Evolutionary conservation across 2,329 filamentous ascomycete genomes (phyloP).

Genomic region (Xylaria sp.): DNA sequence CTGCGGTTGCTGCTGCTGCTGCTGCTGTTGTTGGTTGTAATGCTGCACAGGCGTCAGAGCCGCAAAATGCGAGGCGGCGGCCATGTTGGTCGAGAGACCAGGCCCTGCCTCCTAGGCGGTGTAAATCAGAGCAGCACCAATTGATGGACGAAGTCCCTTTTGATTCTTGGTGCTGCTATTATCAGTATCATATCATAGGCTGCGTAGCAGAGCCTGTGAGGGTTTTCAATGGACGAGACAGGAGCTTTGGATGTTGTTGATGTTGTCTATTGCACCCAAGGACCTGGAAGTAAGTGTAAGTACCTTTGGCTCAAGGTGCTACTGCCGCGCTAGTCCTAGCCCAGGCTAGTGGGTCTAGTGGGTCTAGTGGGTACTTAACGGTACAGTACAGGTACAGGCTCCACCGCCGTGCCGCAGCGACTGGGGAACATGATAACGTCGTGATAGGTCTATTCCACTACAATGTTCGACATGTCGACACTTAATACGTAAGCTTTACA

Average conservation of each 20-base stretch:
- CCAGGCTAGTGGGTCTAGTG: too few species aligned
- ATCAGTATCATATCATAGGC: not conserved
- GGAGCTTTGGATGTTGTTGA: not conserved
- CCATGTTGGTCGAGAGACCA: constrained; percentile 38
- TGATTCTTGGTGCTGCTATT: not conserved
- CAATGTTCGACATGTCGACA: too few species aligned
- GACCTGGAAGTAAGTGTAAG: not conserved
- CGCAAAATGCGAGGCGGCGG: constrained; percentile 42
- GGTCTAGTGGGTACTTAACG: too few species aligned
- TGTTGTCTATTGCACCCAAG: too few species aligned
- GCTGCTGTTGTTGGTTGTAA: constrained; percentile 38
- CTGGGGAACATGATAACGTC: too few species aligned
- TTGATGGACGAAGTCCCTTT: not conserved
- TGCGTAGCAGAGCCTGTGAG: not conserved
- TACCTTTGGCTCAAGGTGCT: not conserved
- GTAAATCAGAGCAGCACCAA: not conserved
- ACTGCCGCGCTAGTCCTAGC: not conserved
- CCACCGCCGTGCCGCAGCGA: too few species aligned
- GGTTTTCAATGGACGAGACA: not conserved
- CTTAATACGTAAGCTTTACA: too few species aligned
- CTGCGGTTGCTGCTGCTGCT: constrained; percentile 14
- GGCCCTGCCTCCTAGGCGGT: constrained; percentile 15
- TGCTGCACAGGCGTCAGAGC: constrained; percentile 40
- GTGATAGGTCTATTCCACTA: too few species aligned
- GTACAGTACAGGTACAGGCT: too few species aligned